Percentiles rank a stretch among this genome's conserved stretches.
Evolutionary conservation across 768 basidiomycete genomes (phyloP).

Genomic region (Podaxis sp.): DNA sequence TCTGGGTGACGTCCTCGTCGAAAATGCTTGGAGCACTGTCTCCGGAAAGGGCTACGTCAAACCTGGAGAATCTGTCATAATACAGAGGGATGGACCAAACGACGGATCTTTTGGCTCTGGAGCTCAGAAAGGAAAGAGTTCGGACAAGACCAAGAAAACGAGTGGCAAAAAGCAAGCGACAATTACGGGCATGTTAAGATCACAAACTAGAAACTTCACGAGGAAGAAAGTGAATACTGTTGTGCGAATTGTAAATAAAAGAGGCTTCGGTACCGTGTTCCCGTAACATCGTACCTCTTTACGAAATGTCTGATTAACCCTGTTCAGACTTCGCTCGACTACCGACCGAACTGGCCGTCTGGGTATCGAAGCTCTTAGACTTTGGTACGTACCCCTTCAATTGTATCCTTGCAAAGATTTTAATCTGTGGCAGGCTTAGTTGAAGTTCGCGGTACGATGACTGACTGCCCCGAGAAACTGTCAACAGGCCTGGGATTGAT

Average conservation of each 20-base stretch:
- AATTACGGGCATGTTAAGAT: conserved; percentile 65
- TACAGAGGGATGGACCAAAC: conserved; percentile 55
- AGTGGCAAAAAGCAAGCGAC: conserved; percentile 64
- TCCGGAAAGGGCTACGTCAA: conserved; percentile 73
- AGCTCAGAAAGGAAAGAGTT: conserved; percentile 8
- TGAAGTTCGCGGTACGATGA: conserved; percentile 68
- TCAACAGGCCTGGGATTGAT: conserved; percentile 77
- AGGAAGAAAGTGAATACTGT: conserved; percentile 63
- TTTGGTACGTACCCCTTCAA: conserved; percentile 43
- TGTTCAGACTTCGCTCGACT: conserved; percentile 73
- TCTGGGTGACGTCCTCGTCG: conserved; percentile 66
- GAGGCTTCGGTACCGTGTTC: conserved; percentile 59
- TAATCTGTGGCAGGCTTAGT: conserved; percentile 48
- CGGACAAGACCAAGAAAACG: conserved; percentile 35
- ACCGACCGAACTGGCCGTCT: conserved; percentile 65
- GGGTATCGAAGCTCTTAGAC: conserved; percentile 76
- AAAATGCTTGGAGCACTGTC: conserved; percentile 78
- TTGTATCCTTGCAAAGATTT: not conserved
- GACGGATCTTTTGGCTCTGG: conserved; percentile 31
- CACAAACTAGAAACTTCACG: conserved; percentile 48
- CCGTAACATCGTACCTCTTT: not conserved
- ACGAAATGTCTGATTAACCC: conserved; percentile 5
- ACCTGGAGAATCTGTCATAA: conserved; percentile 54
- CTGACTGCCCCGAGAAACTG: conserved; percentile 73
- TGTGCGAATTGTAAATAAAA: conserved; percentile 62